These are phyloP conservation scores for Volvox reticuliferus DNA, from an alignment of 139 green algal species.

Conservation along the genomic window DNA sequence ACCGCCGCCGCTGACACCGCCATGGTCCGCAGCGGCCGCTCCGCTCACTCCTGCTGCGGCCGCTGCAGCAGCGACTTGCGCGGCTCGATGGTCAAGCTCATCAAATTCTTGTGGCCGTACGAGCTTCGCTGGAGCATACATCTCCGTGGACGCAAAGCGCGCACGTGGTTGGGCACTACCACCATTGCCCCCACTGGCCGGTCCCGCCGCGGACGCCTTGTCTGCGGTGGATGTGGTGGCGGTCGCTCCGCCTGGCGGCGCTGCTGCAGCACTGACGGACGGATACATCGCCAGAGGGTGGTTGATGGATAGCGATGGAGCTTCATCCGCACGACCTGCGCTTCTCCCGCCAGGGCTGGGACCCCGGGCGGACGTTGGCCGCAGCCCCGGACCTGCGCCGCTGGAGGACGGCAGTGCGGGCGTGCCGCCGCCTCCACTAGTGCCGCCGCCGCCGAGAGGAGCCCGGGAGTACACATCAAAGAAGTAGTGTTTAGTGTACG, in stretches of 20 bases:
- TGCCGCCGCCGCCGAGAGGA: neutral
- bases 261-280: neutral
- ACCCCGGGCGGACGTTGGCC: neutral
- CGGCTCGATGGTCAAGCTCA: constrained; percentile 26
- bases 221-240: neutral
- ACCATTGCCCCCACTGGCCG: neutral
- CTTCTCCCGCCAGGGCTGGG: neutral
- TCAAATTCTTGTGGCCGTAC: constrained; percentile 47
- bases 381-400: neutral
- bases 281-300: constrained; percentile 36
- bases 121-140: constrained; percentile 44
- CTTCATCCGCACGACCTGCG: neutral
- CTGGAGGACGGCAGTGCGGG: neutral
- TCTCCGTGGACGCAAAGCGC: constrained; percentile 20
- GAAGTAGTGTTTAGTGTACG: constrained; percentile 30
- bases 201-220: neutral
- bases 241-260: neutral
- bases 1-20: neutral
- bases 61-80: neutral
- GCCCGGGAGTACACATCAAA: constrained; percentile 23
- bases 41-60: neutral
- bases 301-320: constrained; percentile 1
- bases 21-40: neutral
- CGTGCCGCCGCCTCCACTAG: neutral
- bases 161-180: neutral